Conservation (phyloP, 768 basidiomycete species). For the Termitomyces sp. region DNA sequence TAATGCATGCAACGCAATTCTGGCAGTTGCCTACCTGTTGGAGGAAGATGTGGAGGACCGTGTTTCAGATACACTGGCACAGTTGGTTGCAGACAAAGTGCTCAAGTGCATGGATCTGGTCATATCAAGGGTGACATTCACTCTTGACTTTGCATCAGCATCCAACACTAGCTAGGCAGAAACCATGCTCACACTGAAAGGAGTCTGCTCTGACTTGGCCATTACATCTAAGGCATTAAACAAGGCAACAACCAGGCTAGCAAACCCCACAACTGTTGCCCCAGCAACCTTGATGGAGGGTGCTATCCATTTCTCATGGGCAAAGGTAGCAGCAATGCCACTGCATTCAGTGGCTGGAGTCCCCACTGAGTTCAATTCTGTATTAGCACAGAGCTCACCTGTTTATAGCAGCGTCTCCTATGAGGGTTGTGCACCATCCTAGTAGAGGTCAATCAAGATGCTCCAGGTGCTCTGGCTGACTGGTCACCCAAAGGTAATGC, state of each 20-base stretch:
- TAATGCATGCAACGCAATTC: neutral
- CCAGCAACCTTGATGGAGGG: too few relatives aligned
- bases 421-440: neutral
- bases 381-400: neutral
- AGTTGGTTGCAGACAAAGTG: neutral
- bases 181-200: neutral
- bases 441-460: neutral
- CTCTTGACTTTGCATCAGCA: neutral
- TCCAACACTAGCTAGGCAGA: too few relatives aligned
- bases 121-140: neutral
- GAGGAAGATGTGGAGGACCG: neutral
- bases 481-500: neutral
- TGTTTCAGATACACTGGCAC: neutral
- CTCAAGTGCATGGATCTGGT: neutral
- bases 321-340: neutral
- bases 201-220: neutral
- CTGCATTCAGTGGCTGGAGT: neutral
- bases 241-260: neutral
- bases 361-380: neutral
- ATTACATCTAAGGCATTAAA: neutral
- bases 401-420: neutral
- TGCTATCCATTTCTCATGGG: neutral
- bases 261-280: neutral
- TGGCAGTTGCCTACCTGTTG: neutral
- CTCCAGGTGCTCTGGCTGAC: neutral